Base-by-base conservation (phyloP, 108 stramenopile species). In the Cyclotella choctawhatcheeana region DNA sequence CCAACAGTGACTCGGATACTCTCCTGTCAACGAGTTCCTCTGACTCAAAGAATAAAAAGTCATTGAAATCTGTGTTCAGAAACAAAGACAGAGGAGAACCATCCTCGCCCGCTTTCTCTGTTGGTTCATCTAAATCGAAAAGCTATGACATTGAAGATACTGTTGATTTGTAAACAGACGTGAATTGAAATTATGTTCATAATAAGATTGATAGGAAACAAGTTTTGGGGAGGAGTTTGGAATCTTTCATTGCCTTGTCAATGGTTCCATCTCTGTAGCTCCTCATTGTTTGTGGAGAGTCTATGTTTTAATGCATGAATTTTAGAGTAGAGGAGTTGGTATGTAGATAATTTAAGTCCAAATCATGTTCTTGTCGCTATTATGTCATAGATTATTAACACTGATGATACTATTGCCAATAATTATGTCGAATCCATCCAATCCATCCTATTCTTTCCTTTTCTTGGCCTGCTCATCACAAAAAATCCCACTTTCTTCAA, bases 401-500 rank as follows among this genome's bases (percentile, higher is more conserved):
- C n/a, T n/a, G n/a, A n/a, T n/a, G n/a, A n/a, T n/a, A n/a, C n/a
- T n/a, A n/a, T n/a, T n/a, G n/a, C n/a, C n/a, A n/a, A n/a, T n/a
- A n/a, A n/a, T n/a, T n/a, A n/a, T n/a, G n/a, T n/a, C n/a, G n/a
- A n/a, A n/a, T n/a, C n/a, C n/a, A 31, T 5, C 2, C 2, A 12
- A 14, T 8, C 2, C 10, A 30, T 31, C 14, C 55, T 14, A 5
- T 44, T 69, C 33, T 18, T 35, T 52, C 34, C 75, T 64, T 30
- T 73, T 62, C 27, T 44, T 67, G 30, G 77, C 77, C 55, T 88
- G 87, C n/a, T 82, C 69, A 22, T 82, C 81, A 59, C 87, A 88
- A 67, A 86, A 88, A 27, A 69, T 70, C 63, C 75, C 85, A 66
- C 82, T 83, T 35, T 88, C 83, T 47, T 82, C 81, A 25, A 82